phyloP scores from a whole-genome alignment of 2,329 filamentous ascomycete species.

The Fusarium sp. region DNA sequence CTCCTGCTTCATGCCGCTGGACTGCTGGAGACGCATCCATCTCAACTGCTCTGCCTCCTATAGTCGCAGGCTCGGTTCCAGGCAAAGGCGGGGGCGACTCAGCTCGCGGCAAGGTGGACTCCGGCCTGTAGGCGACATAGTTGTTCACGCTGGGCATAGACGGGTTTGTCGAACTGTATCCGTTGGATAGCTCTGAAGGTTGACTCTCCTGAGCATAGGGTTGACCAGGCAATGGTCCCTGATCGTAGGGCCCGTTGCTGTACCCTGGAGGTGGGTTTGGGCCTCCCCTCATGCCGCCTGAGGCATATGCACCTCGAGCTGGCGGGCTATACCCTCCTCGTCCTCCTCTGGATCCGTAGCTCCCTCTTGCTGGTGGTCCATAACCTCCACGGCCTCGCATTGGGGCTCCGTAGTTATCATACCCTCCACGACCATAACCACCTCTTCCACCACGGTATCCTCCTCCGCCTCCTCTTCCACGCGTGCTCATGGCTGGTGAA shows the following conservation, averaged over 20 bases:
- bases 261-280: conserved; percentile 58
- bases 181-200: conserved; percentile 50
- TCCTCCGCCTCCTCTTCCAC: conserved; percentile 62
- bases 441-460: conserved; percentile 60
- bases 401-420: conserved; percentile 59
- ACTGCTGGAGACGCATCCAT: conserved; percentile 76
- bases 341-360: conserved; percentile 56
- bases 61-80: conserved; percentile 53
- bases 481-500: conserved; percentile 61
- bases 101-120: conserved; percentile 65
- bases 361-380: conserved; percentile 55
- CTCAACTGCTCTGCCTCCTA: conserved; percentile 75
- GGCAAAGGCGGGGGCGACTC: conserved; percentile 73
- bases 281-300: conserved; percentile 47
- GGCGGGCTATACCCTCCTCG: conserved; percentile 50
- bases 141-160: conserved; percentile 50
- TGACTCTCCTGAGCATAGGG: conserved; percentile 55
- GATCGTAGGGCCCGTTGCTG: conserved; percentile 53
- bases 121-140: conserved; percentile 59
- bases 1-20: conserved; percentile 56
- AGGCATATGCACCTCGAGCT: conserved; percentile 48
- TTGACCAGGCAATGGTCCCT: conserved; percentile 52
- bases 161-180: conserved; percentile 48
- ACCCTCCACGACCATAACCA: conserved; percentile 63
- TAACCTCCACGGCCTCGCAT: conserved; percentile 57